These are phyloP conservation scores for Pseudogymnoascus sp. DNA, from an alignment of 2,329 filamentous ascomycete genomes.

Conservation along the genomic window DNA sequence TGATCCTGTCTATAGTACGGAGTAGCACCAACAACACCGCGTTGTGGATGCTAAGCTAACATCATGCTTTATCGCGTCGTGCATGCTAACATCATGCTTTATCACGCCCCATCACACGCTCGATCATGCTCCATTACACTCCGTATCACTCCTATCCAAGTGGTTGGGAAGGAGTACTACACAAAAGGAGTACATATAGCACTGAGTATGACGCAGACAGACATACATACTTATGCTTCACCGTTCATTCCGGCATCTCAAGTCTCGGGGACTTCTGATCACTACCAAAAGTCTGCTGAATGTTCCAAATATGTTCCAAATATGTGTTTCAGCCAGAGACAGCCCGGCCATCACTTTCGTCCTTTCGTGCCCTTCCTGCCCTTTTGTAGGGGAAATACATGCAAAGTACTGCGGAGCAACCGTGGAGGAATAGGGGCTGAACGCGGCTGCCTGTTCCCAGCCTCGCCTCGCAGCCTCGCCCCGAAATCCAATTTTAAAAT, in stretches of 20 bases:
- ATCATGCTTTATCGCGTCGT: neutral
- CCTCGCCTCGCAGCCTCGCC: neutral
- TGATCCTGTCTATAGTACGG: no score
- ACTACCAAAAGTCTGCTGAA: neutral
- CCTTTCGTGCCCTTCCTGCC: neutral
- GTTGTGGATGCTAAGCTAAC: neutral
- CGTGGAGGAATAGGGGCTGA: neutral
- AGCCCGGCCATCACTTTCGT: neutral
- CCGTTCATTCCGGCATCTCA: neutral
- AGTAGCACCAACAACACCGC: neutral
- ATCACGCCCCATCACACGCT: neutral
- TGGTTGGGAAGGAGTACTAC: neutral
- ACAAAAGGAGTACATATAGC: neutral
- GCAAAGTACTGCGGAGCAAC: neutral
- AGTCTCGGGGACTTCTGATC: neutral
- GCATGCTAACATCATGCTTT: neutral
- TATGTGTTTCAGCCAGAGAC: neutral
- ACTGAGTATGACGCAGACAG: neutral
- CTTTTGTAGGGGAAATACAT: neutral
- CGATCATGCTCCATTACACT: neutral
- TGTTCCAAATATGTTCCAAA: neutral
- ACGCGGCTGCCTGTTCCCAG: neutral
- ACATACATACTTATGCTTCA: neutral
- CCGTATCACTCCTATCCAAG: neutral
- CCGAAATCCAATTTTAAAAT: neutral